Conservation (phyloP, 345 rosid species). For the Eucalyptus globulus region DNA sequence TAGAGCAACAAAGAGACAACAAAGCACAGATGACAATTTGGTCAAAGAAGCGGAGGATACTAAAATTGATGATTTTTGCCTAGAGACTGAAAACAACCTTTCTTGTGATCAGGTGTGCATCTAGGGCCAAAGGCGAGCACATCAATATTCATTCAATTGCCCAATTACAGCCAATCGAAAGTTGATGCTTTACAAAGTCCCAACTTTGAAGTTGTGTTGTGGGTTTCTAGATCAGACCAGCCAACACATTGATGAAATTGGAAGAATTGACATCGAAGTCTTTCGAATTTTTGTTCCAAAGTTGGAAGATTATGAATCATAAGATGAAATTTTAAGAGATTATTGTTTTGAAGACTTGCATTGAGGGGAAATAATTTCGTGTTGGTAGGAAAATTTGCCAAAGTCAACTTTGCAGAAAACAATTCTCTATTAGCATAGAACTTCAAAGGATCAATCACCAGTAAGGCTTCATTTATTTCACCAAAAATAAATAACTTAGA, state of each 20-base stretch:
- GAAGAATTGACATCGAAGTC: accelerated
- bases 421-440: background rate
- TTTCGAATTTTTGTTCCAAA: background rate
- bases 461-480: background rate
- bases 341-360: background rate
- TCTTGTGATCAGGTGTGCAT: background rate
- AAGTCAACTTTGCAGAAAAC: background rate
- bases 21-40: accelerated
- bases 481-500: background rate
- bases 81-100: background rate
- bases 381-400: background rate
- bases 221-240: accelerated
- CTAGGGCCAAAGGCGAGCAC: background rate
- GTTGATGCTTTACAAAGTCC: background rate
- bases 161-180: background rate
- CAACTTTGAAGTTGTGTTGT: background rate
- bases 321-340: background rate
- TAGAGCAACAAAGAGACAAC: accelerated
- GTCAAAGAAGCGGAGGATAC: background rate
- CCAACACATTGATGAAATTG: background rate
- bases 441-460: background rate
- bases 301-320: background rate
- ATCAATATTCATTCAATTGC: background rate
- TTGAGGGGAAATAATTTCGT: background rate
- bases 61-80: background rate